Base-by-base conservation (phyloP, 2,329 filamentous ascomycete species). In the Xylaria polymorpha region DNA sequence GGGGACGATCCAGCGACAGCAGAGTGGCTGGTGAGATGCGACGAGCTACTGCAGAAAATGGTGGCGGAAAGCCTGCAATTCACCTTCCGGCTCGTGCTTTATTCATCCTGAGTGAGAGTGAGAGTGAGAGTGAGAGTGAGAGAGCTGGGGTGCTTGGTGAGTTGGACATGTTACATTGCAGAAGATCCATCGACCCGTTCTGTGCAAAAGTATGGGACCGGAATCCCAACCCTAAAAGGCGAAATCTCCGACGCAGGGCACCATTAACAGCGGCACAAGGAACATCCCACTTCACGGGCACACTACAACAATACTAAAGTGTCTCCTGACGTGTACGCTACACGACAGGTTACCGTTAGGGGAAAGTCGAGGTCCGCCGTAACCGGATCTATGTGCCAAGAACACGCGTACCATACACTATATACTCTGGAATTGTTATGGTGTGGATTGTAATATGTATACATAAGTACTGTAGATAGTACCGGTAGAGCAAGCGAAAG, bases 231-330 rank as follows among this genome's bases (percentile, higher is more conserved):
- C 64, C 14, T 32, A 70, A 71, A 57, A 46, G 64, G 70, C 10
- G 53, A 71, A 70, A 60, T 71, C 67, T 67, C 70, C 70, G 70
- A 71, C 61, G 70, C 70, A 70, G 70, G 67, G 61, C 63, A 65
- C 58, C 56, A 56, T 62, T 58, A 44, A 39, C 25, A 71, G 29
- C 59, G 51, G 60, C 59, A 63, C 53, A 61, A 56, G 61, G 67
- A 70, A 61, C 44, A 70, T 70, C 70, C 55, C 55, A 68, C 58
- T 50, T 62, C 63, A 53, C 66, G 48, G 48, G 39, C 59, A 57
- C 44, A 25, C 53, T 15, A 41, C 37, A 25, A 32, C 37, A 43
- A 8, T 35, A 35, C 50, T 53, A 53, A 32, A 12, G 18, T 37
- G 55, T 18, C 53, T 61, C 44, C 35, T 67, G 60, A 62, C 51